Conservation (phyloP, 768 basidiomycete genomes). For the Xerocomellus chrysenteron region DNA sequence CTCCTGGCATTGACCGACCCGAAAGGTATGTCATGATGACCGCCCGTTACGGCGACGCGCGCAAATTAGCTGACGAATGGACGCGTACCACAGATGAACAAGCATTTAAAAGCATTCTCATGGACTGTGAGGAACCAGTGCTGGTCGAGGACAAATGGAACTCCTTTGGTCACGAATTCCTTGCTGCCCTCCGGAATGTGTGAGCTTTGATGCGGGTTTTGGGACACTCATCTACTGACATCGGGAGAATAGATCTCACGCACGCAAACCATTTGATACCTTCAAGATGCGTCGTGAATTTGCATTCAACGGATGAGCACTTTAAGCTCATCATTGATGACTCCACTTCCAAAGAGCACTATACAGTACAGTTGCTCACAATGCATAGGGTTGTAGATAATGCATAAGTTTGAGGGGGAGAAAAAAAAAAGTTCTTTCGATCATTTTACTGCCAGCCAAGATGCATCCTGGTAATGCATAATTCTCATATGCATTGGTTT, state of each 20-base stretch:
- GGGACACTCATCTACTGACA: not conserved
- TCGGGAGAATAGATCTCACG: not conserved
- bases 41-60: no score
- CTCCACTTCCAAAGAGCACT: not conserved
- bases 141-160: conserved; percentile 19
- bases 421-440: no score
- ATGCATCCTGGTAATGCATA: no score
- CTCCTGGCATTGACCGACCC: conserved; percentile 21
- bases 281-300: conserved; percentile 32
- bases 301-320: conserved; percentile 28
- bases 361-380: not conserved
- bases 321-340: not conserved
- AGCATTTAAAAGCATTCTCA: conserved; percentile 10
- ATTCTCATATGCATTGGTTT: no score
- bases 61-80: not conserved
- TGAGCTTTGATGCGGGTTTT: conserved; percentile 6
- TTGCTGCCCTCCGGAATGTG: conserved; percentile 17
- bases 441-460: no score
- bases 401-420: no score
- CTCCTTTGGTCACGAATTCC: conserved; percentile 18
- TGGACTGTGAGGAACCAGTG: conserved; percentile 17
- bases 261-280: conserved; percentile 20
- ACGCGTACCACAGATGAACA: conserved; percentile 12
- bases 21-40: conserved; percentile 9
- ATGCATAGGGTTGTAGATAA: no score